Percentiles rank a stretch among this genome's conserved stretches.
These are phyloP conservation scores for Kodamaea sagamina DNA, from an alignment of 805 yeast genomes.

Conservation along the genomic window DNA sequence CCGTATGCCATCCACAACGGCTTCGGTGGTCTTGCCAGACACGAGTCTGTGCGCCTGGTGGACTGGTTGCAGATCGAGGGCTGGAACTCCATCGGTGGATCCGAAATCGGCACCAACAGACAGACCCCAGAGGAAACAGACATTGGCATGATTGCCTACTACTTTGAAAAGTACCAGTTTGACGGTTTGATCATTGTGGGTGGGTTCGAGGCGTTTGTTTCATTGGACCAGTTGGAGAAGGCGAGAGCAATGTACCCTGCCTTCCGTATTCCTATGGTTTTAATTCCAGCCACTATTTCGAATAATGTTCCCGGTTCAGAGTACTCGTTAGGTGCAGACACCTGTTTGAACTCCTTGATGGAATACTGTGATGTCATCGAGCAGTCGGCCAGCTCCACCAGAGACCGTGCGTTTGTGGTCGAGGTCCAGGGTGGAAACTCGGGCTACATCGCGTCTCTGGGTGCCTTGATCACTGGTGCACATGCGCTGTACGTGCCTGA, in stretches of 20 bases:
- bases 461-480: conserved; percentile 87
- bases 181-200: conserved; percentile 92
- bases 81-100: conserved; percentile 91
- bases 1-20: conserved; percentile 94
- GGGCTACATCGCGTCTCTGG: conserved; percentile 87
- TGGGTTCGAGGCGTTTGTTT: conserved; percentile 94
- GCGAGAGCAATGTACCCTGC: conserved; percentile 83
- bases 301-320: conserved; percentile 99
- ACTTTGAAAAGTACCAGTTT: conserved; percentile 83
- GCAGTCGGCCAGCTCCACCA: conserved; percentile 91
- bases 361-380: conserved; percentile 94
- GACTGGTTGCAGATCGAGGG: conserved; percentile 85
- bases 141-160: conserved; percentile 87
- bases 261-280: conserved; percentile 90
- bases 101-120: conserved; percentile 96
- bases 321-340: conserved; percentile 91
- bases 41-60: conserved; percentile 75
- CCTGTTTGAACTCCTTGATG: conserved; percentile 89
- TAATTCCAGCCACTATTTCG: conserved; percentile 93
- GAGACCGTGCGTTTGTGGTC: conserved; percentile 92
- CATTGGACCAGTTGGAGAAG: conserved; percentile 77
- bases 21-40: conserved; percentile 86
- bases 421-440: conserved; percentile 98
- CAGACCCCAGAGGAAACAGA: conserved; percentile 75
- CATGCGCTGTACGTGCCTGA: conserved; percentile 91